Base-by-base conservation (phyloP, 2,329 filamentous ascomycete genomes). In the Dichotomopilus funicola region DNA sequence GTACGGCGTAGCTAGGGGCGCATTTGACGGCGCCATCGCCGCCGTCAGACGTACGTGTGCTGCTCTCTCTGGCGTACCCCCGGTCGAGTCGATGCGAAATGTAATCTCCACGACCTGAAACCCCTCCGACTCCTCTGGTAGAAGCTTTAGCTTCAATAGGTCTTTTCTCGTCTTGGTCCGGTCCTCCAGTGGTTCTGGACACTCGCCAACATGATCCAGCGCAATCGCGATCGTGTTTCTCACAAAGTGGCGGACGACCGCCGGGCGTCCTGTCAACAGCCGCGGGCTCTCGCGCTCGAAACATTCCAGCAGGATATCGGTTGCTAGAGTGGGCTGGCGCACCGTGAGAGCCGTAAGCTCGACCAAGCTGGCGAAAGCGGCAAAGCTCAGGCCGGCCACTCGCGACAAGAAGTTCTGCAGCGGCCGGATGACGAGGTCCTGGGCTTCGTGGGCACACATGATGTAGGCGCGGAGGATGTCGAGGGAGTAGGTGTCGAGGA, bases 121-220 rank as follows among this genome's bases (percentile, higher is more conserved):
- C 2, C 62, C 62, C 31, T 63, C 57, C 9, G 45, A 36, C 4
- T 40, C 42, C 34, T 60, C 51, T 2, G 43, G 42, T 12, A 59
- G 19, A 6, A 51, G 53, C 19, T 55, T 56, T 9, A 64, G 13
- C 10, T 55, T 42, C 0, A 64, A 44, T 9, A 61, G 40, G 33
- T 63, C 62, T 13, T 54, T 45, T 27, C 60, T 52, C 5, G 53
- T 27, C 55, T 53, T 53, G 5, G 37, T 11, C 35, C 55, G 37
- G 0, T 59, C 57, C 19, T 27, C 19, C 19, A 27, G 19, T 27
- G 19, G 19, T 27, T 27, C 19, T 27, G 0, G 42, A 1, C 1
- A 67, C 57, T 73, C 70, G 27, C 70, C 69, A 11, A 74, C 66
- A 52, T 74, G 71, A 51, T 75, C 71, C 6, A 74, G 31, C 1